A percentile compares a stretch with the other conserved stretches of the same genome.
Conservation (phyloP, 2,329 filamentous ascomycete genomes). For the Neopestalotiopsis sp. region DNA sequence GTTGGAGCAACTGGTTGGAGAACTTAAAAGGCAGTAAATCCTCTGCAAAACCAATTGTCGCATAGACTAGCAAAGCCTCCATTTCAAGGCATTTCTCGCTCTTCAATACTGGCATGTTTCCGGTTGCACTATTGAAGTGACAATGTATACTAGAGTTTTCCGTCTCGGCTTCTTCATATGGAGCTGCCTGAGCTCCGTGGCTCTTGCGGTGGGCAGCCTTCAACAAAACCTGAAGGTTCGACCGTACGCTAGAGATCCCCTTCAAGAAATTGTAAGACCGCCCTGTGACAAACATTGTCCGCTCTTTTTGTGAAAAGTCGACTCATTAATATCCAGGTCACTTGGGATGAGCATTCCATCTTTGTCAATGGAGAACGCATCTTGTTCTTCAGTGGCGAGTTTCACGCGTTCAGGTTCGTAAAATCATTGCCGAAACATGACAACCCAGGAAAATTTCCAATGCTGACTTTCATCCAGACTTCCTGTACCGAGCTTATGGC, state of each 20-base stretch:
- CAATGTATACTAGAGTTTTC: background rate
- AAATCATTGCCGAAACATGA: background rate
- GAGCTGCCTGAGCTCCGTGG: constrained; percentile 6
- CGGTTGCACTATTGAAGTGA: background rate
- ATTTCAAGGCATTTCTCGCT: background rate
- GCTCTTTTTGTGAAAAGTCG: background rate
- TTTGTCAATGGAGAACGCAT: constrained; percentile 72
- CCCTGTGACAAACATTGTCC: too few relatives aligned
- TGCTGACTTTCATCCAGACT: constrained; percentile 26
- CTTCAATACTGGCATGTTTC: background rate
- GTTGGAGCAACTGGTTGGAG: background rate
- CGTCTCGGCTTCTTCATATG: background rate
- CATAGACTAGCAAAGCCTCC: background rate
- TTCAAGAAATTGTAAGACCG: constrained; percentile 10
- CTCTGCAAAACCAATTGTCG: background rate
- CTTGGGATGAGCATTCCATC: constrained; percentile 75
- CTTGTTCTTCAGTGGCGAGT: constrained; percentile 75
- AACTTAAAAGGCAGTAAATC: background rate
- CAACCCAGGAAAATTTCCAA: background rate
- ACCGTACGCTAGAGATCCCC: constrained; percentile 5
- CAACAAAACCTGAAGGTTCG: background rate
- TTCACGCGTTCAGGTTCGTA: constrained; percentile 65
- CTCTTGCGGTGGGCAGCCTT: background rate
- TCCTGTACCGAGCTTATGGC: constrained; percentile 52
- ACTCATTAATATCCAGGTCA: constrained; percentile 47